A percentile compares a stretch with the other conserved stretches of the same genome.
Conservation (phyloP, 2,329 filamentous ascomycete species). For the Aspergillus luchuensis region DNA sequence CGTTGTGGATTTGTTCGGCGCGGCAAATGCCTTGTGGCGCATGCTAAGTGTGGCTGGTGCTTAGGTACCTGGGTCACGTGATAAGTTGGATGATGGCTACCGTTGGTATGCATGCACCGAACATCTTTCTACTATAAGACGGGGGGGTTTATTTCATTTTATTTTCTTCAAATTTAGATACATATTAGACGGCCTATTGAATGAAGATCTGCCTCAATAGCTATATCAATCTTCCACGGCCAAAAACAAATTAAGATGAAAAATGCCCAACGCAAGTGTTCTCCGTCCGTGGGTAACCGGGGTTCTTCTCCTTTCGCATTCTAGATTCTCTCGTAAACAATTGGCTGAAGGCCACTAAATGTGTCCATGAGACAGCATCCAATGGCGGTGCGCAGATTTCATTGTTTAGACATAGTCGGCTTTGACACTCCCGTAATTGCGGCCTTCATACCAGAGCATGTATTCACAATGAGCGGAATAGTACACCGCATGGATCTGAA, state of each 20-base stretch:
- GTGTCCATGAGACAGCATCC: too few species aligned
- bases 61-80: slow-evolving; percentile 16
- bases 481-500: slow-evolving; percentile 16
- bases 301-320: too few species aligned
- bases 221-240: too few species aligned
- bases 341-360: too few species aligned
- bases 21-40: slow-evolving; percentile 38
- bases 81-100: background rate
- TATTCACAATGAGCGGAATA: slow-evolving; percentile 27
- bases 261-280: too few species aligned
- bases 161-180: background rate
- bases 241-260: too few species aligned
- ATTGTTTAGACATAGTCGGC: too few species aligned
- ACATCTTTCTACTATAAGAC: background rate
- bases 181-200: background rate
- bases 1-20: slow-evolving; percentile 47
- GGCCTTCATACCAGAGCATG: slow-evolving; percentile 21
- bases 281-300: too few species aligned
- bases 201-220: background rate
- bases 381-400: too few species aligned
- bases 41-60: slow-evolving; percentile 33
- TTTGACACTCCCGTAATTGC: slow-evolving; percentile 23
- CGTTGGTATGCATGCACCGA: background rate
- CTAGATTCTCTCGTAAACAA: too few species aligned
- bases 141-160: too few species aligned